Conservation (phyloP, 441 rosid genomes). For the Bruguiera hainesii region DNA sequence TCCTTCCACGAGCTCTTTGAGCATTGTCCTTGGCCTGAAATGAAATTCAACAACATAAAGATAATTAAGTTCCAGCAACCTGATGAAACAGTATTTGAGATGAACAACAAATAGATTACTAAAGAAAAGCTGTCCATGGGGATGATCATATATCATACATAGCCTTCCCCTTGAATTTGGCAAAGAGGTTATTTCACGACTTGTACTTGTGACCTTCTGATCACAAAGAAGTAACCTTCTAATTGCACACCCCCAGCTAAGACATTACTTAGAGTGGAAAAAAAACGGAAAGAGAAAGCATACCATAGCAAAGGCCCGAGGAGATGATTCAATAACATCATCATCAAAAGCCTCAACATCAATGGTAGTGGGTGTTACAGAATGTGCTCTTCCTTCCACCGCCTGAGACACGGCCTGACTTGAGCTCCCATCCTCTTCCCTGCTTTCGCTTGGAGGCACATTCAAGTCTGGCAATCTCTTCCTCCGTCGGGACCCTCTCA, state of each 20-base stretch:
- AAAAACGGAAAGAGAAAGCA: conserved; percentile 8
- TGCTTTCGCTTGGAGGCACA: conserved; percentile 48
- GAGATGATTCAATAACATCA: conserved; percentile 74
- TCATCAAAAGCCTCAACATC: conserved; percentile 83
- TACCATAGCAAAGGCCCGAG: conserved; percentile 83
- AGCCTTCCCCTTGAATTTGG: too few relatives aligned
- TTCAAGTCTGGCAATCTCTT: conserved; percentile 59
- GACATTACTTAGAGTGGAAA: neutral
- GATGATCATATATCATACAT: too few relatives aligned
- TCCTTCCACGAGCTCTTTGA: conserved; percentile 11
- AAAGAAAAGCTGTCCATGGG: too few relatives aligned
- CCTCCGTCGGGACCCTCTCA: conserved; percentile 56
- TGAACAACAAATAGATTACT: too few relatives aligned
- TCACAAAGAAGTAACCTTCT: neutral
- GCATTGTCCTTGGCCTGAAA: conserved; percentile 21
- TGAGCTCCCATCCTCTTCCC: conserved; percentile 60
- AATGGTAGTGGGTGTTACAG: conserved; percentile 40
- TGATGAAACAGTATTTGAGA: too few relatives aligned
- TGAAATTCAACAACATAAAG: neutral
- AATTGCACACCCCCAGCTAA: neutral
- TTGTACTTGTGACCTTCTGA: neutral
- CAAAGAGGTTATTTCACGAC: too few relatives aligned
- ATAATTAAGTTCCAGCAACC: neutral
- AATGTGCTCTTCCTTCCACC: conserved; percentile 23
- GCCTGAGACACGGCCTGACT: conserved; percentile 29